Conservation (phyloP, 352 stramenopile genomes). For the Pythium aristosporum region DNA sequence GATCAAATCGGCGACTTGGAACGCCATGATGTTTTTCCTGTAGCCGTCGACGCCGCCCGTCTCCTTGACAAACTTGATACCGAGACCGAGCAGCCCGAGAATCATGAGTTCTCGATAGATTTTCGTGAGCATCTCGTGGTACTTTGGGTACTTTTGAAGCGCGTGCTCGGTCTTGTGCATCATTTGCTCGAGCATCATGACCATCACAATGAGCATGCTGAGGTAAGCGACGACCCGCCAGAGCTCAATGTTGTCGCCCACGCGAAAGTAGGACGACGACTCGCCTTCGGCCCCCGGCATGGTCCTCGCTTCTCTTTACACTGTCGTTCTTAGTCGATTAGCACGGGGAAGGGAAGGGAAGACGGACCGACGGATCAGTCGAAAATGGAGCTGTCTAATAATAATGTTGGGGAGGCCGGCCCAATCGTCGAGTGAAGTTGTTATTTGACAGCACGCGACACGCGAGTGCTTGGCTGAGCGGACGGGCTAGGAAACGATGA, state of each 20-base stretch:
- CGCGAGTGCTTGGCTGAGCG: not conserved
- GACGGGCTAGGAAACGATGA: not conserved
- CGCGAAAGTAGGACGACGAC: constrained; percentile 43
- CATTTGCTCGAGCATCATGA: constrained; percentile 48
- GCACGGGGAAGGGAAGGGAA: not conserved
- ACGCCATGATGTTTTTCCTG: constrained; percentile 28
- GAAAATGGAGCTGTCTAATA: not conserved
- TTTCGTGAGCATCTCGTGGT: constrained; percentile 63
- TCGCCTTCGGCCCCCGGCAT: not conserved
- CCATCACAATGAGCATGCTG: constrained; percentile 41
- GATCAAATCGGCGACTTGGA: constrained; percentile 37
- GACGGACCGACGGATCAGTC: not conserved
- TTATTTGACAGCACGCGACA: not conserved
- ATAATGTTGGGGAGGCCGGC: not conserved
- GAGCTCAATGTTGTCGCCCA: constrained; percentile 54
- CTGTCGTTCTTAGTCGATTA: not conserved
- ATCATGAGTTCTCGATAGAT: constrained; percentile 32
- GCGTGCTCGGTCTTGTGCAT: constrained; percentile 53
- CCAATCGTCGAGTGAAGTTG: not conserved
- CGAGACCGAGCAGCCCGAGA: constrained; percentile 31
- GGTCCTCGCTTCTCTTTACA: not conserved
- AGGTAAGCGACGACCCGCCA: constrained; percentile 49
- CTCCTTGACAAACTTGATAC: constrained; percentile 36
- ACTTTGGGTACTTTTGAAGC: constrained; percentile 51
- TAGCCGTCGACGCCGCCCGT: constrained; percentile 14